A percentile compares a stretch with the other conserved stretches of the same genome.
Conservation (phyloP, 2,329 filamentous ascomycete genomes). For the Magnaporthales sp. region DNA sequence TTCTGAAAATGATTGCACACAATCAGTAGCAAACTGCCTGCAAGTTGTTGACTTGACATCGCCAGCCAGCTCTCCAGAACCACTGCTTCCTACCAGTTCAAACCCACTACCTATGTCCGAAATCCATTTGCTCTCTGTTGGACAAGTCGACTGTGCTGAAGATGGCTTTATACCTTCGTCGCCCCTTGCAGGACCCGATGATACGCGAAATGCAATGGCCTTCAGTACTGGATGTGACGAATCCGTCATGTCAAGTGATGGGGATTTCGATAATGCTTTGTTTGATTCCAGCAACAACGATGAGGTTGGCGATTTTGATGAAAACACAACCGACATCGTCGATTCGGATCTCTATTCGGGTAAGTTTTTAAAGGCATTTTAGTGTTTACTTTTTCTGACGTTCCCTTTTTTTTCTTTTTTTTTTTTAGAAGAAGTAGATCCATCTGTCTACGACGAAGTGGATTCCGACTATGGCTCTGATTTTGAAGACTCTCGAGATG, state of each 20-base stretch:
- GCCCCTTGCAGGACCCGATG: not conserved
- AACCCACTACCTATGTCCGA: not conserved
- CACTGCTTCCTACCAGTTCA: not conserved
- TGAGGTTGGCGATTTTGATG: not conserved
- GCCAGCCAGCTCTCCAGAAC: not conserved
- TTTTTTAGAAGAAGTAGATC: not conserved
- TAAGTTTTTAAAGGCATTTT: not conserved
- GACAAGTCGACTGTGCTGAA: not conserved
- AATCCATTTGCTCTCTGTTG: not conserved
- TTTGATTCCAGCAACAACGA: not conserved
- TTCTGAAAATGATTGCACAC: not conserved
- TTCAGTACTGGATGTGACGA: no score
- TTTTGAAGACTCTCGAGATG: not conserved
- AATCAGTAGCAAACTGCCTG: not conserved
- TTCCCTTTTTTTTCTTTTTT: no score
- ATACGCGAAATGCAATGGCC: no score
- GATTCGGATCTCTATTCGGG: not conserved
- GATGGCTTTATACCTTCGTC: not conserved
- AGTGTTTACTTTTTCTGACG: not conserved
- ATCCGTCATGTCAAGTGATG: not conserved
- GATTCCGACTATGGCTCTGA: not conserved
- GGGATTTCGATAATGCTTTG: not conserved
- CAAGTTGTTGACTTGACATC: constrained; percentile 5
- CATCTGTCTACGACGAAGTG: not conserved
- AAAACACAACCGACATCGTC: not conserved